phyloP scores from a whole-genome alignment of 108 stramenopile genomes.

The Nannochloropsis salina region DNA sequence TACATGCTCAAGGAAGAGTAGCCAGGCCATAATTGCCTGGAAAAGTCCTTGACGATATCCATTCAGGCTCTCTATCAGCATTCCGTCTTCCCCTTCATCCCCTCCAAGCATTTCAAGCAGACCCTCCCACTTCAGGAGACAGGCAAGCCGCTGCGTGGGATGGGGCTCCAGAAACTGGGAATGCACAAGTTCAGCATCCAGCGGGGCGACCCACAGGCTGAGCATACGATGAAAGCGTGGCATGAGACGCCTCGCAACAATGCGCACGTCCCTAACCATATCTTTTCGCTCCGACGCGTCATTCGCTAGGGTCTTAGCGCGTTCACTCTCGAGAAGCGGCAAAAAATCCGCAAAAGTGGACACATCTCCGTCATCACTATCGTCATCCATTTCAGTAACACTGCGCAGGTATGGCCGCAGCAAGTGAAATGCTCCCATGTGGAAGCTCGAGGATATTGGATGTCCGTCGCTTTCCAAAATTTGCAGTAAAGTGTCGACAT shows the following conservation, averaged over 20 bases:
- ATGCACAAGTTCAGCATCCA: neutral
- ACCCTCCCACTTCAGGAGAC: neutral
- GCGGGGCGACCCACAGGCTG: neutral
- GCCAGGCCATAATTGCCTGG: neutral
- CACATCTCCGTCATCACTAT: neutral
- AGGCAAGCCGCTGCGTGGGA: constrained; percentile 4
- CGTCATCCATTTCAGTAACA: neutral
- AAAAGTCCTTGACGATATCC: neutral
- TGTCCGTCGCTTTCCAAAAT: neutral
- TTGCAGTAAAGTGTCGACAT: neutral
- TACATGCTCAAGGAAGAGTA: neutral
- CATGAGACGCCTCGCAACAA: neutral
- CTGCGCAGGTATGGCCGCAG: neutral
- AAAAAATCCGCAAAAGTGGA: neutral
- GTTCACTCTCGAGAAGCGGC: neutral
- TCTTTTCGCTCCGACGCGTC: neutral
- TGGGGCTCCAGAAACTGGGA: neutral
- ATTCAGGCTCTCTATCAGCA: neutral
- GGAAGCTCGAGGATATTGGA: neutral
- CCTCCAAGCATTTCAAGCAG: neutral
- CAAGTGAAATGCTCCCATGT: neutral
- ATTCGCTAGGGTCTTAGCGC: neutral
- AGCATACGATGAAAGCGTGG: neutral
- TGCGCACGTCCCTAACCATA: neutral
- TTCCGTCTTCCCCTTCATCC: neutral